Percentiles rank a stretch among this genome's conserved stretches.
Evolutionary conservation across 768 basidiomycete species (phyloP).

Genomic region (Amanita thiersii): DNA sequence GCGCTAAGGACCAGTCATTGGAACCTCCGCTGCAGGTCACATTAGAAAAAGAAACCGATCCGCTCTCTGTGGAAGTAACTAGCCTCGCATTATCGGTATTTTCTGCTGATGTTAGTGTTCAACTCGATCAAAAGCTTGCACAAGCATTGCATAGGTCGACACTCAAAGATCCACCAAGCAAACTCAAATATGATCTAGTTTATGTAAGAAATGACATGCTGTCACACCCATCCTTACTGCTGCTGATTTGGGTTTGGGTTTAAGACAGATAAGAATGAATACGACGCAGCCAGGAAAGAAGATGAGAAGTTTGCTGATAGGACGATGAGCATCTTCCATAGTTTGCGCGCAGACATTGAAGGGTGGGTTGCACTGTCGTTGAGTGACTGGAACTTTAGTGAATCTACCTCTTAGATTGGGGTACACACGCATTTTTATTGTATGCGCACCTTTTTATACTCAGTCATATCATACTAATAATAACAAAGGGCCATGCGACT

Average conservation of each 20-base stretch:
- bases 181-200: constrained; percentile 74
- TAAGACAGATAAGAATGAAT: constrained; percentile 78
- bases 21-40: not conserved
- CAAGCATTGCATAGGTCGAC: constrained; percentile 82
- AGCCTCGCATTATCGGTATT: constrained; percentile 58
- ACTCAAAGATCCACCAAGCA: constrained; percentile 85
- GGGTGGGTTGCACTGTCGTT: constrained; percentile 38
- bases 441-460: constrained; percentile 20
- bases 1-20: constrained; percentile 27
- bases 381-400: not conserved
- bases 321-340: constrained; percentile 80
- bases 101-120: constrained; percentile 58
- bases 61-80: constrained; percentile 35
- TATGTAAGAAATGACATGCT: constrained; percentile 53
- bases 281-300: constrained; percentile 64
- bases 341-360: constrained; percentile 78
- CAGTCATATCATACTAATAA: not conserved
- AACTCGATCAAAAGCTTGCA: constrained; percentile 54
- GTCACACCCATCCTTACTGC: not conserved
- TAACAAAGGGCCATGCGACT: constrained; percentile 81
- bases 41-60: constrained; percentile 21
- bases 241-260: constrained; percentile 3
- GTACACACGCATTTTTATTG: constrained; percentile 78
- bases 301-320: constrained; percentile 50
- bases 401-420: constrained; percentile 38